Base-by-base conservation (phyloP, 1,139 yeast genomes). In the Suhomyces atakaporum region DNA sequence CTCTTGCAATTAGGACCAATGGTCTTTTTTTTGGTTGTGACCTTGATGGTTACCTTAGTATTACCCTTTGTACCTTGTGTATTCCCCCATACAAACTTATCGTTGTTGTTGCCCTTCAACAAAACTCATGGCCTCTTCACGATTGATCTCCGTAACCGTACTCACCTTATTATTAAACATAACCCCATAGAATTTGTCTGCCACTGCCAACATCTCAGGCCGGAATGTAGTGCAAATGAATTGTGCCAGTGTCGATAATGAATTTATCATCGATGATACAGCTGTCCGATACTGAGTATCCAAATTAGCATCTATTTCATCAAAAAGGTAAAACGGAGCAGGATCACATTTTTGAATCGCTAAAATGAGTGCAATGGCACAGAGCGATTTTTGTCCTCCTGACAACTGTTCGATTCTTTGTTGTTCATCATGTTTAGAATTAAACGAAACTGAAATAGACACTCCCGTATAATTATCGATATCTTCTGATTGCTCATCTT, bases 291-390 rank as follows among this genome's bases (percentile, higher is more conserved):
- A 90, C 55, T 88, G 96, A 2, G 95, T 80, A 63, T 92, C 99
- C 43, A 92, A 71, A 49, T 92, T 92, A 7, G 97, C 97, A 64
- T 92, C 98, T 42, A 92, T 84, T 66, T 92, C 98, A 60, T 92
- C 98, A 61, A 92, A 89, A 36, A 92, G 65, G 56, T 92, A 92
- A 59, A 92, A 92, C 33, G 98, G 97, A 2, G 97, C 97, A 7
- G 97, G 97, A 50, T 92, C 97, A 49, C 95, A 87, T 56, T 77
- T 80, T 63, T 92, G 98, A 44, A 92, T 88, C 3, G 98, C 97
- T 43, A 92, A 73, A 45, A 92, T 90, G 35, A 92, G 73, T 0
- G 97, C 90, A 49, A 92, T 80, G 2, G 98, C 97, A 69, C 97
- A 90, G 13, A 92, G 67, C 0, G 97, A 86, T 56, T 92, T 92